phyloP scores from a whole-genome alignment of 495 filamentous ascomycete genomes.

The Diplogelasinospora grovesii region DNA sequence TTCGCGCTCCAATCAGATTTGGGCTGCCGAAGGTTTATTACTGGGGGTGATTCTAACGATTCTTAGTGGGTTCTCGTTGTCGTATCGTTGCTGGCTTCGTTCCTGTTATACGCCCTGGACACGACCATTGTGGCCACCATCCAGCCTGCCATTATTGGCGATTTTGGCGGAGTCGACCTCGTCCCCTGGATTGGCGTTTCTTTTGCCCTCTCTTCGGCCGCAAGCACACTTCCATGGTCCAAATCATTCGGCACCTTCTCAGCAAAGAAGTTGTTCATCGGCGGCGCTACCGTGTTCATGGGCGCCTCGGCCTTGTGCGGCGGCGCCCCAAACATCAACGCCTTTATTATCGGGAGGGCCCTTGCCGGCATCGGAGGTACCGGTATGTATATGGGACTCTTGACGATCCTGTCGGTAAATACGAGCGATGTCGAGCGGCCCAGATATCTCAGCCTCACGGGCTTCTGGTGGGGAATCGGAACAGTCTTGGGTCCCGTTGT shows the following conservation, averaged over 20 bases:
- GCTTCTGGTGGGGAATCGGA: conserved; percentile 45
- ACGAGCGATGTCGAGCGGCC: conserved; percentile 41
- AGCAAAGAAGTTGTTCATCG: conserved; percentile 49
- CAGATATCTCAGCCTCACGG: conserved; percentile 39
- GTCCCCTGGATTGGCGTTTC: no score
- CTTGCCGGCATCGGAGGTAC: conserved; percentile 36
- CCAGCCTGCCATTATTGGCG: no score
- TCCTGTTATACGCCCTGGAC: no score
- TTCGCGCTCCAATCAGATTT: no score
- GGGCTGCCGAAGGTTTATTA: no score
- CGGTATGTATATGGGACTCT: conserved; percentile 44
- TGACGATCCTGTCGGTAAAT: conserved; percentile 38
- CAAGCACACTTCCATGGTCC: no score
- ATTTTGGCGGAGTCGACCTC: no score
- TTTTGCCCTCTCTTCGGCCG: no score
- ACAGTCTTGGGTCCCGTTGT: conserved; percentile 53
- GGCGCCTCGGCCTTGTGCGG: conserved; percentile 46
- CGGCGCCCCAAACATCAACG: conserved; percentile 16
- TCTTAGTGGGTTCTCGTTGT: no score
- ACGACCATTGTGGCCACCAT: no score
- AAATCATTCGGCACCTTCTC: conserved; percentile 50
- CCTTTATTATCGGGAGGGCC: conserved; percentile 46
- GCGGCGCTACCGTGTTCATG: conserved; percentile 43
- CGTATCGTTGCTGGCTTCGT: no score
- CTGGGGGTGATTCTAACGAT: no score